Base-by-base conservation (phyloP, 78 protist species). In the Creolimax fragrantissima region DNA sequence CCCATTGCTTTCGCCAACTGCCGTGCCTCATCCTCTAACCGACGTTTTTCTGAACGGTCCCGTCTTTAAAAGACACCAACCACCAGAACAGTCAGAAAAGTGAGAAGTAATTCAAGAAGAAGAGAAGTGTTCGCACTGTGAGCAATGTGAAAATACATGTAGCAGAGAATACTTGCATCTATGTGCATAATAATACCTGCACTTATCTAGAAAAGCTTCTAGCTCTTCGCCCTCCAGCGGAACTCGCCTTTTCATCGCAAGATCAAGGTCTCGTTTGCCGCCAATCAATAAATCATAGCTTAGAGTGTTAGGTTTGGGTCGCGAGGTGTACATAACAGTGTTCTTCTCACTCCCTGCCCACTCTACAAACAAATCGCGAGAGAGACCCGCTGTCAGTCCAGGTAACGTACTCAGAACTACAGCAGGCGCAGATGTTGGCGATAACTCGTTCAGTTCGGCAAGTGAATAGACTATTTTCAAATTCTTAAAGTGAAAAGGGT, bases 401-500 rank as follows among this genome's bases (percentile, higher is more conserved):
- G 81, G 37, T 35, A 41, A 5, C 5, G 42, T 44, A 5, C 42
- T 66, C 42, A 67, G 84, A 35, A 89, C 37, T 35, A 89, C 32
- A n/a, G n/a, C 37, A 5, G 86, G 86, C 44, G 42, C 7, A 88
- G 41, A 6, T 35, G 85, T n/a, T 11, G n/a, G 45, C 85, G 85
- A 32, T n/a, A 88, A 84, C 90, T 32, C n/a, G 44, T 42, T 44
- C 7, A 45, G 81, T 45, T 17, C 45, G 81, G 32, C 39, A 6
- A n/a, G 6, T 11, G 90, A 88, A 35, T 45, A 88, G 24, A 11
- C 74, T 32, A 58, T 58, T 24, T 58, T 58, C 11, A 58, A 17
- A 58, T 58, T 58, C 74, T 89, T 89, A 41, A 89, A 89, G n/a
- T 39, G 81, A n/a, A 89, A 89, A 2, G 92, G 92, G 35, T 89